Conservation (phyloP, 306 rosid genomes). For the Corylus avellana region DNA sequence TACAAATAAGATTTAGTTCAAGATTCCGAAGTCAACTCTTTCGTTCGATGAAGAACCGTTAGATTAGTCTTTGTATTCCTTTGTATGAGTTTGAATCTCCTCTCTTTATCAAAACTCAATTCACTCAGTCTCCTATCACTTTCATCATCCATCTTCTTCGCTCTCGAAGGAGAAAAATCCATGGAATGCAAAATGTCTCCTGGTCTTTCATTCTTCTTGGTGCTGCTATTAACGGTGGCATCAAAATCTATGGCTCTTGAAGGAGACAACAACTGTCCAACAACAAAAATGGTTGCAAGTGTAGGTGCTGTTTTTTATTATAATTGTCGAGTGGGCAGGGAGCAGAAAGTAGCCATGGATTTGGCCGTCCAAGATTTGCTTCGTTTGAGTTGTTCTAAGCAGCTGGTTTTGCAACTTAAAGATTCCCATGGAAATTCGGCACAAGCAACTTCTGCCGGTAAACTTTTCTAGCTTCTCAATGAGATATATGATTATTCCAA, state of each 20-base stretch:
- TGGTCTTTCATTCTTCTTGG: constrained; percentile 1
- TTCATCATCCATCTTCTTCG: no score
- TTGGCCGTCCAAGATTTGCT: constrained; percentile 42
- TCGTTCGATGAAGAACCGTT: no score
- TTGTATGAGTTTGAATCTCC: no score
- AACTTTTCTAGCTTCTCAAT: neutral
- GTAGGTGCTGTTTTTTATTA: constrained; percentile 38
- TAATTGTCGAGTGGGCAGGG: constrained; percentile 41
- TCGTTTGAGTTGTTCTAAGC: constrained; percentile 4
- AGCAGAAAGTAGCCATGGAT: constrained; percentile 51
- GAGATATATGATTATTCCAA: no score
- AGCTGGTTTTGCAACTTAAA: constrained; percentile 25
- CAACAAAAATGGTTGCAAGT: neutral
- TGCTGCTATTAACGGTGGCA: constrained; percentile 10
- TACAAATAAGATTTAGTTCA: no score
- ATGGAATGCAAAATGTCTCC: no score
- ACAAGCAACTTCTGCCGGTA: constrained; percentile 36
- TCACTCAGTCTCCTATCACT: no score
- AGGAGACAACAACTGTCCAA: constrained; percentile 5
- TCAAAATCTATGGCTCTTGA: constrained; percentile 4
- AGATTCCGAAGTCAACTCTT: no score
- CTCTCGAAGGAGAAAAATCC: no score
- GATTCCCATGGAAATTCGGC: constrained; percentile 34
- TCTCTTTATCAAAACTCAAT: no score
- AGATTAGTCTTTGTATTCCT: no score